Base-by-base conservation (phyloP, 352 stramenopile species). In the Pythium oligandrum region DNA sequence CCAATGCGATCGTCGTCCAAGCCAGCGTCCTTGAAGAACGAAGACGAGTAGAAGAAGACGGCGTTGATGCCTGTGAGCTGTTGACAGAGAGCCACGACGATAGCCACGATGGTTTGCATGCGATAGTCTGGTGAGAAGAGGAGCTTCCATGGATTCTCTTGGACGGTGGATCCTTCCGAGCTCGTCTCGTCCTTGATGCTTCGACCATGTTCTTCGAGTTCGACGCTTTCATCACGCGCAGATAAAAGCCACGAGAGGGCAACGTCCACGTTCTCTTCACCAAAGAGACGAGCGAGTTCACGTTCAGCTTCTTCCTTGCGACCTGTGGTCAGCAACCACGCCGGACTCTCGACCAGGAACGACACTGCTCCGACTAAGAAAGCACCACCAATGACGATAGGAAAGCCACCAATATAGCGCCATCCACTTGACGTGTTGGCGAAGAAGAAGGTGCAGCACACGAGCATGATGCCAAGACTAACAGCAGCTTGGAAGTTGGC, bases 391-490 rank as follows among this genome's bases (percentile, higher is more conserved):
- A 88, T 63, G 1, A 84, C 45, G 33, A 74, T 61, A 5, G 72
- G 80, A 36, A 81, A 69, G 48, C 8, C 73, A 40, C 44, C 68
- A 12, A 85, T 82, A 36, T 74, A 75, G 12, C 80, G 66, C 77
- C 77, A 88, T 10, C 77, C 73, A 4, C 17, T 53, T 40, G 62
- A 66, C 0, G 68, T 76, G 48, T 77, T 67, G 6, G 71, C 66
- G 48, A 85, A 72, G 57, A 76, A 84, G 44, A 80, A 83, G 4
- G 78, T 68, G 38, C 68, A 68, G 0, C 58, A 63, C 12, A 78
- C 67, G 9, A 84, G 37, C 8, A 84, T 38, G 35, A 81, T 64
- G 9, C 75, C 74, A 6, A 83, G 37, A 0, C 64, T 66, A 42
- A 88, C 66, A 9, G 58, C 61, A 17, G 84, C 71, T 50, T 88